Evolutionary conservation across 2,329 filamentous ascomycete genomes (phyloP).

Genomic region (Hymenoscyphus infarciens): DNA sequence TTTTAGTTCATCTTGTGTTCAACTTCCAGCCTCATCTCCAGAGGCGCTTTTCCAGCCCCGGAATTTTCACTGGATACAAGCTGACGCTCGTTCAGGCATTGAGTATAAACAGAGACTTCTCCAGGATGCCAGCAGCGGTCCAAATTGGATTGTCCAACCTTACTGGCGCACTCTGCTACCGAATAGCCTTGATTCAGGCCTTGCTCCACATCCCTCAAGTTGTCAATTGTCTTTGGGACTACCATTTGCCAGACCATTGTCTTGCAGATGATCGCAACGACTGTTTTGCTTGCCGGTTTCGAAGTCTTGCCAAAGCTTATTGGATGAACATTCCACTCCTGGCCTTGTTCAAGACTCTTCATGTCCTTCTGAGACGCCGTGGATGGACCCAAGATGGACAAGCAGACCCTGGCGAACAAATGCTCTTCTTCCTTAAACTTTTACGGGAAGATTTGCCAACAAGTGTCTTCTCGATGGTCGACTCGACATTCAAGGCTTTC

Average conservation of each 20-base stretch:
- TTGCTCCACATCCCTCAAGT: slow-evolving; percentile 36
- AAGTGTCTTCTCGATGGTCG: slow-evolving; percentile 20
- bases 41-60: neutral
- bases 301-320: slow-evolving; percentile 14
- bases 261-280: slow-evolving; percentile 2
- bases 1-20: neutral
- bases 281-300: slow-evolving; percentile 13
- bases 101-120: slow-evolving; percentile 18
- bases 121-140: slow-evolving; percentile 22
- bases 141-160: slow-evolving; percentile 33
- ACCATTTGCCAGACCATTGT: slow-evolving; percentile 27
- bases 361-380: slow-evolving; percentile 6
- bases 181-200: slow-evolving; percentile 35
- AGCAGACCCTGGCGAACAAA: slow-evolving; percentile 34
- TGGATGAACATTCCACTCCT: slow-evolving; percentile 13
- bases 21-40: neutral
- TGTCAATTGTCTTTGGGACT: slow-evolving; percentile 32
- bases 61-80: neutral
- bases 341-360: slow-evolving; percentile 13
- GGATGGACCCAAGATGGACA: slow-evolving; percentile 29
- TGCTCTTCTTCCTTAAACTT: slow-evolving; percentile 28
- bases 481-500: slow-evolving; percentile 22
- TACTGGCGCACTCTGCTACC: slow-evolving; percentile 33
- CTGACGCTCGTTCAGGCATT: slow-evolving; percentile 17
- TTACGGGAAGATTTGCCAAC: slow-evolving; percentile 30